Base-by-base conservation (phyloP, 768 basidiomycete genomes). In the Amanita brunnescens region DNA sequence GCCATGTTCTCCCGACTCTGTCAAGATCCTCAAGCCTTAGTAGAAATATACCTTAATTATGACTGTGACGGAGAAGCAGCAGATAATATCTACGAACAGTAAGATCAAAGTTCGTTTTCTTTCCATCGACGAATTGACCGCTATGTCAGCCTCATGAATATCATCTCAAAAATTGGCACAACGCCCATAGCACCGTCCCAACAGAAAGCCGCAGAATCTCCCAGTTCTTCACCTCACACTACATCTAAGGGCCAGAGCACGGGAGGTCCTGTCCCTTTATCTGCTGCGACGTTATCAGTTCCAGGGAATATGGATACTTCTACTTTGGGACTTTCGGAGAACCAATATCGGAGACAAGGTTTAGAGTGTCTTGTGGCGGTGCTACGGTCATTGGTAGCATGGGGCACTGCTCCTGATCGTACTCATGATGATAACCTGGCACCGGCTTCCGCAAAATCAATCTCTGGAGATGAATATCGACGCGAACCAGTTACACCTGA, bases 1-100 rank as follows among this genome's bases (percentile, higher is more conserved):
- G 85, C 81, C 35, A 94, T 96, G 85, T 65, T 95, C 26, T 81
- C 80, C 14, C 81, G 88, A 37, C 70, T 99, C 13, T 94, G 90
- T 61, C 90, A 95, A 64, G 96, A 98, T 61, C 93, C 96, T 1
- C 96, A 98, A 65, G 93, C 95, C 7, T 74, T 99, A 16, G 96
- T 99, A 26, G 96, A 99, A 66, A 83, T 98, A 52, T 99, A 98
- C 69, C 83, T 99, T 64, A 99, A 99, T 66, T 99, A 99, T 62
- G 96, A 99, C 62, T 99, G 96, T 64, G 96, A 99, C 62, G 81
- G 91, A 53, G 86, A 91, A 53, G 91, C 95, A 3, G 79, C 79
- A 8, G 95, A 96, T 61, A 98, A 99, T 68, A 94, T 98, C 52
- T 99, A 98, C 67, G 96, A 99, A 61, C 89, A 90, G 83, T 91